Conservation (phyloP, 2,329 filamentous ascomycete genomes). For the Chaetomium olivaceum region DNA sequence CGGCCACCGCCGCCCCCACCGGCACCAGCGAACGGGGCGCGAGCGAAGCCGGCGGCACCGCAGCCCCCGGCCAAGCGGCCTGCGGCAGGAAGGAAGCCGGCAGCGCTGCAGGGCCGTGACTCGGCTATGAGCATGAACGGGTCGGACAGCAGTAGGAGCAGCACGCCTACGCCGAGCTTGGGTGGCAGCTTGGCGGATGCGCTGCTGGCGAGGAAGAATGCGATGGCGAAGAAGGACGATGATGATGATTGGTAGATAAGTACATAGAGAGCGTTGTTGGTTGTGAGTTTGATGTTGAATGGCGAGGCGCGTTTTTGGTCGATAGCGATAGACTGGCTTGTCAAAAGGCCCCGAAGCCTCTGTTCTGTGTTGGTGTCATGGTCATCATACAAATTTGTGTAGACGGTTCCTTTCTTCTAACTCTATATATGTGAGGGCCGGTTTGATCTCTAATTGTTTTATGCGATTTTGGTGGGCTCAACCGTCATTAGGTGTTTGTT, state of each 20-base stretch:
- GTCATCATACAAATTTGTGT: background rate
- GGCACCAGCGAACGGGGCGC: constrained; percentile 77
- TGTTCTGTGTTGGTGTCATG: background rate
- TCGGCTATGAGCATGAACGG: constrained; percentile 64
- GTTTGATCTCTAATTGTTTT: background rate
- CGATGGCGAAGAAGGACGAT: constrained; percentile 71
- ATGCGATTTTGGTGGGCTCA: background rate
- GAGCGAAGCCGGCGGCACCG: constrained; percentile 70
- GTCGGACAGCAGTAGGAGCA: constrained; percentile 64
- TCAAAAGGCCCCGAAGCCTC: background rate
- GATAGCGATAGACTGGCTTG: constrained; percentile 3
- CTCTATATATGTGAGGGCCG: background rate
- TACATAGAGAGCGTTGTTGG: constrained; percentile 15
- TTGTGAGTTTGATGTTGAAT: background rate
- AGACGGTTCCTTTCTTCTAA: background rate
- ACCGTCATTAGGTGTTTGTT: background rate
- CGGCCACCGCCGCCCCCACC: constrained; percentile 68
- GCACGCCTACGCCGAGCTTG: constrained; percentile 70
- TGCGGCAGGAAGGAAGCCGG: constrained; percentile 69
- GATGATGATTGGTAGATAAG: constrained; percentile 66
- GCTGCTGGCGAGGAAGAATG: constrained; percentile 72
- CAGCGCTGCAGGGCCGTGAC: constrained; percentile 69
- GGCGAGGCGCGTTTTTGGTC: constrained; percentile 1
- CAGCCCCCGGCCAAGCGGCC: constrained; percentile 74
- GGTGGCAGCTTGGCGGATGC: constrained; percentile 76